Percentiles rank a stretch among this genome's conserved stretches.
Evolutionary conservation across 2,329 filamentous ascomycete genomes (phyloP).

Genomic region (Rutstroemia sp.): DNA sequence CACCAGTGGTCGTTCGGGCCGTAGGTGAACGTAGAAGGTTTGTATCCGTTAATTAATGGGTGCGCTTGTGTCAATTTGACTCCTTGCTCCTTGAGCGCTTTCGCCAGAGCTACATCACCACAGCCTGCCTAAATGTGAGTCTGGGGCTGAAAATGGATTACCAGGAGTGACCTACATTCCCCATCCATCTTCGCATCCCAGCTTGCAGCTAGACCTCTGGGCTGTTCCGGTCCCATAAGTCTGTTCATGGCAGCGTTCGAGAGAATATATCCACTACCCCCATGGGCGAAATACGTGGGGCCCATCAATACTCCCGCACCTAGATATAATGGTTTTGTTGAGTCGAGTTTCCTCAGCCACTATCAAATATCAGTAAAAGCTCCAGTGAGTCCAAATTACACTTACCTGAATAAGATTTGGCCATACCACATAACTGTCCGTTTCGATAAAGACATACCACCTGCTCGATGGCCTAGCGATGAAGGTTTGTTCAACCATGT

Average conservation of each 20-base stretch:
- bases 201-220: conserved; percentile 35
- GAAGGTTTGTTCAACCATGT: conserved; percentile 49
- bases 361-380: conserved; percentile 12
- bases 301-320: conserved; percentile 37
- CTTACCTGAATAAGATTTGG: conserved; percentile 35
- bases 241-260: conserved; percentile 44
- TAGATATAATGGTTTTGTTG: conserved; percentile 39
- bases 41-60: conserved; percentile 49
- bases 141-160: neutral
- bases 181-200: conserved; percentile 37
- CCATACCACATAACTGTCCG: conserved; percentile 51
- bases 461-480: conserved; percentile 41
- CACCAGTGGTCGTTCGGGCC: conserved; percentile 41
- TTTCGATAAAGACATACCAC: conserved; percentile 54
- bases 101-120: conserved; percentile 43
- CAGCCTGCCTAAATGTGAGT: conserved; percentile 27
- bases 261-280: conserved; percentile 47
- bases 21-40: conserved; percentile 39
- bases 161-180: conserved; percentile 28
- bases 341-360: conserved; percentile 40
- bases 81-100: conserved; percentile 41
- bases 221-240: conserved; percentile 35
- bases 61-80: conserved; percentile 37
- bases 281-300: conserved; percentile 43
- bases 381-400: too few relatives aligned